These are phyloP conservation scores for Pseudogymnoascus verrucosus DNA, from an alignment of 2,329 filamentous ascomycete species.

Conservation along the genomic window DNA sequence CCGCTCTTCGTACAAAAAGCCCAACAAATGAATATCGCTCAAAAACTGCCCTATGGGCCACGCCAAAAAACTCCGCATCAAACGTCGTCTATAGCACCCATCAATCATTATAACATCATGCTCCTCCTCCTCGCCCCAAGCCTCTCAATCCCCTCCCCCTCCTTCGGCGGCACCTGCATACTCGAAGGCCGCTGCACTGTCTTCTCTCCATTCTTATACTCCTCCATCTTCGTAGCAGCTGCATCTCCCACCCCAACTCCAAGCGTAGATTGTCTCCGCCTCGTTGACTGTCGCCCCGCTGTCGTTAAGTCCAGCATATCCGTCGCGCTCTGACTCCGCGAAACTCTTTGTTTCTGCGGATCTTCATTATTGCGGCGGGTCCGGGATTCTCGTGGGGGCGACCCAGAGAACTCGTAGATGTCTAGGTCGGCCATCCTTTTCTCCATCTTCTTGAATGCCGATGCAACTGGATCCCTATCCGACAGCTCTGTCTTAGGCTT, in stretches of 20 bases:
- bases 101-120: constrained; percentile 29
- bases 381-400: constrained; percentile 14
- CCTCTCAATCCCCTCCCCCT: constrained; percentile 22
- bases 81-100: constrained; percentile 7
- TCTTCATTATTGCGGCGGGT: not conserved
- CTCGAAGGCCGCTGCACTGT: constrained; percentile 15
- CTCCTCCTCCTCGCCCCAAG: constrained; percentile 26
- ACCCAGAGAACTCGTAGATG: constrained; percentile 24
- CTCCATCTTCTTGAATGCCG: constrained; percentile 8
- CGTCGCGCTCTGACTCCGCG: constrained; percentile 1
- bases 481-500: constrained; percentile 21
- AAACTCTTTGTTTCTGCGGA: not conserved
- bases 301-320: constrained; percentile 2
- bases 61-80: constrained; percentile 6
- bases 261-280: constrained; percentile 25
- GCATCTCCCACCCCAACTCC: constrained; percentile 14
- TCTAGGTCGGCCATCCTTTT: constrained; percentile 21
- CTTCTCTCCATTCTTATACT: constrained; percentile 17
- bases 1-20: not conserved
- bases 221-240: constrained; percentile 13
- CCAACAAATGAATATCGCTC: constrained; percentile 8
- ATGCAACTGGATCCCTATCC: constrained; percentile 17
- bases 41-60: constrained; percentile 2
- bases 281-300: constrained; percentile 7
- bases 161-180: constrained; percentile 15